phyloP scores from a whole-genome alignment of 2,329 filamentous ascomycete species.

The Hypoxylon sp. region DNA sequence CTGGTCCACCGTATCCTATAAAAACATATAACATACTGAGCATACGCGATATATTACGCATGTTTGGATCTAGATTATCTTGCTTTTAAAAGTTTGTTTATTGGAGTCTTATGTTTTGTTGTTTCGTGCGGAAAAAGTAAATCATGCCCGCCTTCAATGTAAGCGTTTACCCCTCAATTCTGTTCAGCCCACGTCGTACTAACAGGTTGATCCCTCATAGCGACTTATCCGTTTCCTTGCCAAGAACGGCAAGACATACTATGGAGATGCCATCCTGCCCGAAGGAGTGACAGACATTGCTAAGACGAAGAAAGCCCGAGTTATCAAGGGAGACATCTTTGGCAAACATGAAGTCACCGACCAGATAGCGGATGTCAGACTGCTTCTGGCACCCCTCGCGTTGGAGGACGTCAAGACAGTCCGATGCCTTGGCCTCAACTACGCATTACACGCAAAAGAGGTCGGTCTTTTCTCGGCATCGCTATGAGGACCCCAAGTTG shows the following conservation, averaged over 20 bases:
- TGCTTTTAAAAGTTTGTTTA: background rate
- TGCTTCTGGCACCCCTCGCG: constrained; percentile 75
- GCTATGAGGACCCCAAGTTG: constrained; percentile 8
- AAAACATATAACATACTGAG: constrained; percentile 24
- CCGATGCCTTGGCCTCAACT: constrained; percentile 79
- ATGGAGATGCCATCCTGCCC: constrained; percentile 81
- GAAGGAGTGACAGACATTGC: constrained; percentile 71
- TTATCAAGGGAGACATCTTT: constrained; percentile 77
- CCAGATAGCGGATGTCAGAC: constrained; percentile 67
- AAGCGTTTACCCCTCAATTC: constrained; percentile 33
- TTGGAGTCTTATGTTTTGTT: constrained; percentile 5
- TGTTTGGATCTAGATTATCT: constrained; percentile 11
- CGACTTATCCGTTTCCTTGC: constrained; percentile 81
- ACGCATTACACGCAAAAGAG: constrained; percentile 79
- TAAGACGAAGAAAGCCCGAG: constrained; percentile 71
- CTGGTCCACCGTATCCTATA: constrained; percentile 25
- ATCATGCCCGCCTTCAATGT: constrained; percentile 43
- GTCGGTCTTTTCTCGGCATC: constrained; percentile 52
- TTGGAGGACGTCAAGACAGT: constrained; percentile 75
- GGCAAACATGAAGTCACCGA: constrained; percentile 75
- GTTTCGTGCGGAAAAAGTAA: constrained; percentile 8
- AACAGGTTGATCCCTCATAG: constrained; percentile 56
- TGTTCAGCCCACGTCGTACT: constrained; percentile 1
- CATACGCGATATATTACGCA: constrained; percentile 21
- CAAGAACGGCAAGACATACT: constrained; percentile 77